phyloP scores from a whole-genome alignment of 768 basidiomycete species.

The Lactarius akahatsu region DNA sequence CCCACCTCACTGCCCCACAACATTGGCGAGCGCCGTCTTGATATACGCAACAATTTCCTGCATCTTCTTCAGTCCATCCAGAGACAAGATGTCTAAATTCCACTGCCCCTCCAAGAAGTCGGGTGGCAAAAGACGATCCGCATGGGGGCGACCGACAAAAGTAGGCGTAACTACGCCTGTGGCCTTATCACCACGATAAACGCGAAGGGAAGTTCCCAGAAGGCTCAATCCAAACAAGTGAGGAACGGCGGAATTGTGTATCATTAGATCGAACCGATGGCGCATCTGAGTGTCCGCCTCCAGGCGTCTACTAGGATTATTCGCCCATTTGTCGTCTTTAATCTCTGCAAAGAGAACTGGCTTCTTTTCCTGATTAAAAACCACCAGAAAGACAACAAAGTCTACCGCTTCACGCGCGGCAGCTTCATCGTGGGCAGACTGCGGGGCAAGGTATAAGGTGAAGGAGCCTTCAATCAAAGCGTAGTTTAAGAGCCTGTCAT shows the following conservation, averaged over 20 bases:
- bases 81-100: conserved; percentile 9
- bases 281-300: no score
- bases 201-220: conserved; percentile 12
- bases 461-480: neutral
- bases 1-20: no score
- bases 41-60: conserved; percentile 7
- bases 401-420: neutral
- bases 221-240: conserved; percentile 12
- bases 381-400: neutral
- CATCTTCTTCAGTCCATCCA: conserved; percentile 3
- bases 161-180: neutral
- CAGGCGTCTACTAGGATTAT: no score
- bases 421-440: neutral
- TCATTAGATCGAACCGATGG: no score
- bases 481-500: conserved; percentile 9
- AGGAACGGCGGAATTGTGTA: neutral
- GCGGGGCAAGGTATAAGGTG: neutral
- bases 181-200: conserved; percentile 6
- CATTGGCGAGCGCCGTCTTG: neutral
- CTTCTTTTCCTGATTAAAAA: no score
- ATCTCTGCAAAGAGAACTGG: no score
- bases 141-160: neutral
- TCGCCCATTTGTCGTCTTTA: no score
- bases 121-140: neutral
- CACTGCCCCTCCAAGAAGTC: conserved; percentile 10